Base-by-base conservation (phyloP, 768 basidiomycete genomes). In the Coprinellus micaceus region DNA sequence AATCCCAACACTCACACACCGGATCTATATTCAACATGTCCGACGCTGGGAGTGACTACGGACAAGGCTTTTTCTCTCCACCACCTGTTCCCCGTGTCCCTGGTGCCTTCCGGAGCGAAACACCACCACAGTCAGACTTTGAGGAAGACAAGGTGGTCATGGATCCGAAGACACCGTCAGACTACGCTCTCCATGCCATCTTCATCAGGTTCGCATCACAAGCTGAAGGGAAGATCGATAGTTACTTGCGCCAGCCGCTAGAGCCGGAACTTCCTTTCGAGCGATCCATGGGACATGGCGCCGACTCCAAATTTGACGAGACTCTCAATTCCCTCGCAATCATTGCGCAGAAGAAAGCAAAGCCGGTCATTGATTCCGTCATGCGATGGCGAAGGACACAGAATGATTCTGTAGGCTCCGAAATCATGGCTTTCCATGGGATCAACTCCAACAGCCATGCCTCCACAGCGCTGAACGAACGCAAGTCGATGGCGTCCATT, bases 341-440 rank as follows among this genome's bases (percentile, higher is more conserved):
- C 65, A 88, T 94, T 58, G 93, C 89, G 7, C 88, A 88, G 61
- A 91, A 88, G 53, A 85, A 92, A 58, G 80, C 90, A 5, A 90
- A 91, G 64, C 82, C 86, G 43, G 91, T 95, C 4, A 80, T 94
- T 37, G 93, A 93, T 58, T 87, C 90, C 0, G 83, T 96, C 60
- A 87, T 87, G 79, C 84, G 88, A 37, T 98, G 91, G 94, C 81
- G 90, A 58, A 81, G 84, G 59, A 85, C 78, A 37, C 91, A 95
- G 66, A 82, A 79, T 39, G 88, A 88, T 57, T 79, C 77, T 30
- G 77, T 81, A 46, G 69, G 75, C 15, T 66, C 75, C 19, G 82
- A 84, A 41, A 67, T 86, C 41, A 69, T 82, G 50, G 73, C 76
- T 30, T 66, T 76, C n/a, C 85, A 86, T 58, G 70, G 40, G 33